These are phyloP conservation scores for Xylariaceae sp. DNA, from an alignment of 2,329 filamentous ascomycete species.

Conservation along the genomic window DNA sequence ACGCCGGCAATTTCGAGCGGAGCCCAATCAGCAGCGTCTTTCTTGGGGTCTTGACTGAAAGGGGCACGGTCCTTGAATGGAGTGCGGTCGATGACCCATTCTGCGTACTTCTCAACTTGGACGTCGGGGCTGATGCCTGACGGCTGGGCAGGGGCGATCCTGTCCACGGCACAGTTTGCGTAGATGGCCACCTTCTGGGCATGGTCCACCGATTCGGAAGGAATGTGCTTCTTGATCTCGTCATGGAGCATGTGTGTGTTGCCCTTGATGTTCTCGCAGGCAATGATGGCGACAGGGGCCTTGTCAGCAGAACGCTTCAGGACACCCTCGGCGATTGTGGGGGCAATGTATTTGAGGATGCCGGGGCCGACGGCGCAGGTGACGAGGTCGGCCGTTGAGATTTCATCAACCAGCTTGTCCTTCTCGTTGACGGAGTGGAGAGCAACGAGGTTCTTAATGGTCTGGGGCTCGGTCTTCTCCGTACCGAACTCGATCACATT, in stretches of 20 bases:
- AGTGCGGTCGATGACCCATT: slow-evolving; percentile 91
- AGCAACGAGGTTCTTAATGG: slow-evolving; percentile 91
- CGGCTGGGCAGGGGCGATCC: slow-evolving; percentile 91
- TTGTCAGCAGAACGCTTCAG: slow-evolving; percentile 60
- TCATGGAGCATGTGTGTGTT: slow-evolving; percentile 83
- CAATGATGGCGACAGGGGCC: slow-evolving; percentile 81
- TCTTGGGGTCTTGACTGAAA: slow-evolving; percentile 26
- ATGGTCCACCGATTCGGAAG: slow-evolving; percentile 60
- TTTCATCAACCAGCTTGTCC: slow-evolving; percentile 74
- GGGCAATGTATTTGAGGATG: slow-evolving; percentile 93
- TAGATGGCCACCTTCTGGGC: slow-evolving; percentile 68
- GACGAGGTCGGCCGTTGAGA: slow-evolving; percentile 80
- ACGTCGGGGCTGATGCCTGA: slow-evolving; percentile 77
- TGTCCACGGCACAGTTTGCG: slow-evolving; percentile 97
- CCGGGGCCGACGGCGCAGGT: slow-evolving; percentile 97
- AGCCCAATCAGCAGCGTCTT: slow-evolving; percentile 10
- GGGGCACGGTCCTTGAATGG: slow-evolving; percentile 54
- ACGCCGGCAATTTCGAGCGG: slow-evolving; percentile 61
- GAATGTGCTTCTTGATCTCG: slow-evolving; percentile 75
- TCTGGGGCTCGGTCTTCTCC: slow-evolving; percentile 69
- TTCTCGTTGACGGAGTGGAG: slow-evolving; percentile 91
- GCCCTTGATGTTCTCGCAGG: slow-evolving; percentile 96
- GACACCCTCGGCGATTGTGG: slow-evolving; percentile 91
- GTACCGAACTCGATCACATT: slow-evolving; percentile 87
- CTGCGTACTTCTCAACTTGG: slow-evolving; percentile 96